Evolutionary conservation across 192 early-diverging fungal species (phyloP).

Genomic region (Backusella mclennaniae): DNA sequence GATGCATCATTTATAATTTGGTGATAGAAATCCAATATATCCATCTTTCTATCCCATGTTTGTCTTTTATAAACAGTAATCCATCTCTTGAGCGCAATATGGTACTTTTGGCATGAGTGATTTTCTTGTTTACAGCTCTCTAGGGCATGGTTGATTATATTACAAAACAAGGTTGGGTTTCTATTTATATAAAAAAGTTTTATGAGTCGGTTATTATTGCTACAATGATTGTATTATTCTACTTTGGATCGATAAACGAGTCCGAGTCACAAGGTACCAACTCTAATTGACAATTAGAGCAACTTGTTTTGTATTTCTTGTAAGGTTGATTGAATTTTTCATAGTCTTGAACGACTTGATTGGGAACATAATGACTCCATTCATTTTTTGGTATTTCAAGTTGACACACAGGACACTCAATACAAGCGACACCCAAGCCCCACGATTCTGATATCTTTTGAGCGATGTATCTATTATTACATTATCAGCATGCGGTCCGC

Average conservation of each 20-base stretch:
- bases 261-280: slow-evolving; percentile 31
- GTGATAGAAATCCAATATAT: not conserved
- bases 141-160: not conserved
- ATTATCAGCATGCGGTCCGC: not conserved
- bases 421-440: slow-evolving; percentile 52
- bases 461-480: slow-evolving; percentile 41
- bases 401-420: slow-evolving; percentile 59
- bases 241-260: not conserved
- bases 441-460: slow-evolving; percentile 54
- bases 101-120: not conserved
- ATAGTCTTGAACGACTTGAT: slow-evolving; percentile 38
- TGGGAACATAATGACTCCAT: slow-evolving; percentile 56
- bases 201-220: not conserved
- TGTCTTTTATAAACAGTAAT: not conserved
- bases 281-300: slow-evolving; percentile 46
- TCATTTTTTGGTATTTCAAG: slow-evolving; percentile 43
- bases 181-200: not conserved
- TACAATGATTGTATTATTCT: not conserved
- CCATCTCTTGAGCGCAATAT: not conserved
- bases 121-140: not conserved
- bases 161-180: not conserved
- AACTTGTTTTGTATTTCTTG: slow-evolving; percentile 46
- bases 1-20: not conserved
- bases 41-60: not conserved
- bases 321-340: slow-evolving; percentile 56